These are phyloP conservation scores for Neurospora africana DNA, from an alignment of 495 filamentous ascomycete species.

Conservation along the genomic window DNA sequence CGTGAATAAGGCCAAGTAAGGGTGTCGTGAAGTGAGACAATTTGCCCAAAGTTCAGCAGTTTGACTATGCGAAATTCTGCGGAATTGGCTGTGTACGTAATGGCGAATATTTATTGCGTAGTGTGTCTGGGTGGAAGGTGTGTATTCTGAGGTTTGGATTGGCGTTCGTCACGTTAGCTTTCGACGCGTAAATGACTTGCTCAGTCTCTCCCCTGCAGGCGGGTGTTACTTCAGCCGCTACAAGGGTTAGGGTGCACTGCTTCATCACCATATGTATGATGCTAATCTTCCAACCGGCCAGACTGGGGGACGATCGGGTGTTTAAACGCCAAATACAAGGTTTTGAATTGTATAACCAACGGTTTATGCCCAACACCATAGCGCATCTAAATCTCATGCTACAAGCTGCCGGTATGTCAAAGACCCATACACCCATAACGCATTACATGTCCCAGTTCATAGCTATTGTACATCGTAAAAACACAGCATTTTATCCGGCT, in stretches of 20 bases:
- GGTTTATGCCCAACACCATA: background rate
- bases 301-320: background rate
- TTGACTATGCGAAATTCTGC: background rate
- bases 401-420: background rate
- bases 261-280: background rate
- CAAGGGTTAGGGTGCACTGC: background rate
- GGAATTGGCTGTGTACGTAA: background rate
- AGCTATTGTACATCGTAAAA: background rate
- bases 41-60: background rate
- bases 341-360: background rate
- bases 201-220: background rate
- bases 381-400: background rate
- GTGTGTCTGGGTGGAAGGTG: background rate
- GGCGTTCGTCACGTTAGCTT: constrained; percentile 2
- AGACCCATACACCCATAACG: background rate
- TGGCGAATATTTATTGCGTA: background rate
- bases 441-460: background rate
- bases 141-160: background rate
- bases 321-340: background rate
- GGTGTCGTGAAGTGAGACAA: background rate
- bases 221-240: background rate
- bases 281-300: background rate
- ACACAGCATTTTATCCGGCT: background rate
- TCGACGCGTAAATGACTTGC: background rate
- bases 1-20: background rate